phyloP scores from a whole-genome alignment of 164 flowering plant genomes.

The Umbellularia californica region DNA sequence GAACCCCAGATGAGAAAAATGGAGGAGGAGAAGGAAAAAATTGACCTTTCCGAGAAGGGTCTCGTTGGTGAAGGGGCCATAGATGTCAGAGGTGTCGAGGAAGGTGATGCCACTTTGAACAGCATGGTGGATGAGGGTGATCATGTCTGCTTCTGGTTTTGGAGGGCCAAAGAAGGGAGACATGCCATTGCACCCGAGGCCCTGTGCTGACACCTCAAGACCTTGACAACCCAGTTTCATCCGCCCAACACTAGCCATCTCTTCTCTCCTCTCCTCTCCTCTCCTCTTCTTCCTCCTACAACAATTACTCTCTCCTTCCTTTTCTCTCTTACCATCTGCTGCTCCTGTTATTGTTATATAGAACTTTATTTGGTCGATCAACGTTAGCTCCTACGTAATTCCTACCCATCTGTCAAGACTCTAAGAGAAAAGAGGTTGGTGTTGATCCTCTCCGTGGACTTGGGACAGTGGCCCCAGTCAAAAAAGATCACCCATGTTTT shows the following conservation, averaged over 20 bases:
- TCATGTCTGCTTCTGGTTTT: conserved; percentile 8
- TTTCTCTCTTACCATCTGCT: not conserved
- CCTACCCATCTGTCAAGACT: not conserved
- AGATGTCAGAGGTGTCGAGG: conserved; percentile 6
- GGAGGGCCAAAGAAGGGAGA: conserved; percentile 18
- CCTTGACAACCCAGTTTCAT: conserved; percentile 36
- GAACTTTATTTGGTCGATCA: not conserved
- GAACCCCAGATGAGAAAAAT: not conserved
- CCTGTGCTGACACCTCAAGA: conserved; percentile 25
- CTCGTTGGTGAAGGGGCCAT: conserved; percentile 10
- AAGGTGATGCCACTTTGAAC: conserved; percentile 1
- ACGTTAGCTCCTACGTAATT: not conserved
- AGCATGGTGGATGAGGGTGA: conserved; percentile 10
- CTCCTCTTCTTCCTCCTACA: not conserved
- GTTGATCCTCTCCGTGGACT: too few species aligned
- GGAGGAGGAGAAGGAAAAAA: not conserved
- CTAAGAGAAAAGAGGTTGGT: too few species aligned
- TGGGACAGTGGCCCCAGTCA: too few species aligned
- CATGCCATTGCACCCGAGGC: conserved; percentile 36
- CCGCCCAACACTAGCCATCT: conserved; percentile 3
- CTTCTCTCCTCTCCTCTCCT: not conserved
- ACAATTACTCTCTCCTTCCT: not conserved
- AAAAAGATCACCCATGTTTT: too few species aligned
- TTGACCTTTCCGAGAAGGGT: conserved; percentile 17
- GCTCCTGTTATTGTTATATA: not conserved